Evolutionary conservation across 192 early-diverging fungal species (phyloP).

Genomic region (Gigaspora rosea): DNA sequence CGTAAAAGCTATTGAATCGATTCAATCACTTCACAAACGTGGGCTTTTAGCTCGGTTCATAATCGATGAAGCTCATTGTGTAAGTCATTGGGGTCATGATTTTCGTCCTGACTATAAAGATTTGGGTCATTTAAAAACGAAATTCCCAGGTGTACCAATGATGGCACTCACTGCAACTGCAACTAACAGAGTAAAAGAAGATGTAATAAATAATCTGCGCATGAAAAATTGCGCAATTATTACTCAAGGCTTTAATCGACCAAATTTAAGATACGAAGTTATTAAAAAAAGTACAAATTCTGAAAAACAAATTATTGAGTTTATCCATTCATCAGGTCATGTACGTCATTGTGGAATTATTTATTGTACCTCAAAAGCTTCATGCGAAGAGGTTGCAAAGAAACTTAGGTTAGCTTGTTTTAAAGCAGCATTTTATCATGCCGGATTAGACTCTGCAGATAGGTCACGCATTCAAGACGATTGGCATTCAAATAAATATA

Average conservation of each 20-base stretch:
- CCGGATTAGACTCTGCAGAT: slow-evolving; percentile 80
- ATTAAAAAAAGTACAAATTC: slow-evolving; percentile 58
- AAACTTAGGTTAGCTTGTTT: slow-evolving; percentile 63
- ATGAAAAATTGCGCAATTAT: slow-evolving; percentile 72
- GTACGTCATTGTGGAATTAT: slow-evolving; percentile 85
- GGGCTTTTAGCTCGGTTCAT: slow-evolving; percentile 82
- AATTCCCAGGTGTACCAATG: slow-evolving; percentile 77
- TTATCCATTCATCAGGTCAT: slow-evolving; percentile 63
- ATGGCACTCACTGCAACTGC: slow-evolving; percentile 98
- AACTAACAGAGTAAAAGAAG: slow-evolving; percentile 83
- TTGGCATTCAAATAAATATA: slow-evolving; percentile 74
- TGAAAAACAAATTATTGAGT: slow-evolving; percentile 68
- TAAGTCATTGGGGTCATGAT: slow-evolving; percentile 97
- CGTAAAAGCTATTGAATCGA: slow-evolving; percentile 52
- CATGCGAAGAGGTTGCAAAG: slow-evolving; percentile 81
- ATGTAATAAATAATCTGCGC: slow-evolving; percentile 73
- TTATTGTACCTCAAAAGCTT: slow-evolving; percentile 78
- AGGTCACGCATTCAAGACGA: slow-evolving; percentile 72
- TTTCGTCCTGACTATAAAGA: slow-evolving; percentile 92
- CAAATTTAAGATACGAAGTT: slow-evolving; percentile 81
- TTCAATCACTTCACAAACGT: slow-evolving; percentile 61
- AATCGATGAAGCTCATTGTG: slow-evolving; percentile 96
- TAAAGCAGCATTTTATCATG: slow-evolving; percentile 82
- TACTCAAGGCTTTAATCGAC: slow-evolving; percentile 87
- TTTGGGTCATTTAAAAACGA: slow-evolving; percentile 62